These are phyloP conservation scores for Amanita jacksonii DNA, from an alignment of 768 basidiomycete species.

Conservation along the genomic window DNA sequence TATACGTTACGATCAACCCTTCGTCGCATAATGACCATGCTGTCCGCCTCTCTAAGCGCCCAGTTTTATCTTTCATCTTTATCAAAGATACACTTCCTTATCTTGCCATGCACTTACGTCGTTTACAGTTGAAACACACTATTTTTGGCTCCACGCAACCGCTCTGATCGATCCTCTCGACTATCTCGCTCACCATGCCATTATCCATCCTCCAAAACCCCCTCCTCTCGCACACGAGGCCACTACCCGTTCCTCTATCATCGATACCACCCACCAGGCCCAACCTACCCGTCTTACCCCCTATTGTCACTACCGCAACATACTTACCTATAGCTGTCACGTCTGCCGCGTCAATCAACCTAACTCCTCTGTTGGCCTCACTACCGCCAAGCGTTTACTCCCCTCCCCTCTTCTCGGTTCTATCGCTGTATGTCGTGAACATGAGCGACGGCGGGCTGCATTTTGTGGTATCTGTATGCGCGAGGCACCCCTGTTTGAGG, in stretches of 20 bases:
- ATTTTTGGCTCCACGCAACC: conserved; percentile 62
- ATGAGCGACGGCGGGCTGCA: conserved; percentile 39
- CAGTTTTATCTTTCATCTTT: conserved; percentile 10
- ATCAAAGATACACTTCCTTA: background rate
- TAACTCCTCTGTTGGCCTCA: conserved; percentile 38
- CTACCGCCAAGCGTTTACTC: conserved; percentile 36
- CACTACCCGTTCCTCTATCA: conserved; percentile 25
- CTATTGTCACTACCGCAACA: conserved; percentile 54
- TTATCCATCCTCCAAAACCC: conserved; percentile 35
- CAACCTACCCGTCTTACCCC: conserved; percentile 32
- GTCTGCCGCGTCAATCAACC: conserved; percentile 67
- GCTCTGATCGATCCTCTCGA: conserved; percentile 55
- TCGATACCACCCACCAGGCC: conserved; percentile 14
- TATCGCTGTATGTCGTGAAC: conserved; percentile 52
- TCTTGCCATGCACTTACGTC: conserved; percentile 14
- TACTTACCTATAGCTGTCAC: conserved; percentile 44
- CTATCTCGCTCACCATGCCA: conserved; percentile 36
- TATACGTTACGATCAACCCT: conserved; percentile 5
- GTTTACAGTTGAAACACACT: conserved; percentile 52
- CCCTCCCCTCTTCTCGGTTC: conserved; percentile 32
- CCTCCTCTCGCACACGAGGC: conserved; percentile 20
- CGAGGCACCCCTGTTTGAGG: conserved; percentile 41
- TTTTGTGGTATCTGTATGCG: conserved; percentile 66
- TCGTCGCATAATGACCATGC: background rate
- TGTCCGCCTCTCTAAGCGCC: conserved; percentile 2